Evolutionary conservation across 1,284 basidiomycete genomes (phyloP).

Genomic region (Fomitopsis pinicola): DNA sequence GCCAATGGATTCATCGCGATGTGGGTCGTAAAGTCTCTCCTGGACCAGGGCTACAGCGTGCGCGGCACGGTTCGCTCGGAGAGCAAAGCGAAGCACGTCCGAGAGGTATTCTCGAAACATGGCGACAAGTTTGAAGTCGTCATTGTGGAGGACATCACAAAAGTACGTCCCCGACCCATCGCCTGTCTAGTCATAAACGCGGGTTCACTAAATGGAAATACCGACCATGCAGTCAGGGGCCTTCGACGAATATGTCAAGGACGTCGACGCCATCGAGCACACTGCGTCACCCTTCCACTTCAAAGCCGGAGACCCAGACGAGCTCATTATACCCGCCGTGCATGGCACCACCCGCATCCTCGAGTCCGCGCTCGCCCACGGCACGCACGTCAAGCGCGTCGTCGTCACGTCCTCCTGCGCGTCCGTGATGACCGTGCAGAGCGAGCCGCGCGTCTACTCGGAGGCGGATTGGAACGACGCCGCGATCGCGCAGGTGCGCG

Average conservation of each 20-base stretch:
- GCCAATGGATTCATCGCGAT: conserved; percentile 40
- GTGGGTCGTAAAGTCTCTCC: conserved; percentile 35
- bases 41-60: conserved; percentile 45
- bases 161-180: conserved; percentile 27
- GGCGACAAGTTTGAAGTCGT: conserved; percentile 45
- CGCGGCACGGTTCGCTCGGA: conserved; percentile 52
- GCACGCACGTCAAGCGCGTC: conserved; percentile 28
- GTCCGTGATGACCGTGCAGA: conserved; percentile 32
- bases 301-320: conserved; percentile 29
- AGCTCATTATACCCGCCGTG: conserved; percentile 25
- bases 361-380: conserved; percentile 12
- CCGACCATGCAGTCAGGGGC: conserved; percentile 25
- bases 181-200: background rate
- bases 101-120: conserved; percentile 40
- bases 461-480: conserved; percentile 66
- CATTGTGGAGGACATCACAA: conserved; percentile 52
- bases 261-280: conserved; percentile 39
- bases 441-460: conserved; percentile 23
- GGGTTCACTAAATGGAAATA: background rate
- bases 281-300: conserved; percentile 41
- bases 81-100: conserved; percentile 47
- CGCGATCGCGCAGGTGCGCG: conserved; percentile 47
- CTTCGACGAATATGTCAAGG: conserved; percentile 39
- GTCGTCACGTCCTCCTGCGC: conserved; percentile 61
- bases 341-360: conserved; percentile 21